Evolutionary conservation across 1,139 yeast genomes (phyloP).

Genomic region (Debaryomyces coudertii): DNA sequence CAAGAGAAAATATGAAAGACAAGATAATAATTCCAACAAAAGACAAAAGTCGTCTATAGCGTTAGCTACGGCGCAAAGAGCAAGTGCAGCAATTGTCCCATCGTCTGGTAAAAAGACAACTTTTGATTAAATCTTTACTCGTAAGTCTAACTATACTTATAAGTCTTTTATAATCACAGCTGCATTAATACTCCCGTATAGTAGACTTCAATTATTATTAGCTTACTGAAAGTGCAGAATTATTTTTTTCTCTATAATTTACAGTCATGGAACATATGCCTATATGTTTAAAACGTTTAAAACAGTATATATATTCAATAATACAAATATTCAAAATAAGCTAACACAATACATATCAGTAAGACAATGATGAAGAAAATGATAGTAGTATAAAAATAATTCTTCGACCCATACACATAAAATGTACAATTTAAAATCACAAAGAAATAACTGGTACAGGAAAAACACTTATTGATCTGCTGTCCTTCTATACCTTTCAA

Average conservation of each 20-base stretch:
- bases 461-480: not conserved
- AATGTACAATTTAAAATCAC: slow-evolving; percentile 3
- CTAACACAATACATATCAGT: not conserved
- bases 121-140: slow-evolving; percentile 45
- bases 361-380: slow-evolving; percentile 1
- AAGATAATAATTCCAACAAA: slow-evolving; percentile 26
- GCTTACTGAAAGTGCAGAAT: too few relatives aligned
- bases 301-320: slow-evolving; percentile 7
- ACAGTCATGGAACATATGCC: too few relatives aligned
- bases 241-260: not conserved
- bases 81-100: slow-evolving; percentile 84
- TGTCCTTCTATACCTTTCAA: slow-evolving; percentile 17
- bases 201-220: not conserved
- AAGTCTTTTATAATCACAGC: not conserved
- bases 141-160: too few relatives aligned
- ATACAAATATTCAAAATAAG: slow-evolving; percentile 4
- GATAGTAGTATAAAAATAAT: not conserved
- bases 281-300: not conserved
- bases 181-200: not conserved
- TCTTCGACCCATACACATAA: slow-evolving; percentile 2
- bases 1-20: slow-evolving; percentile 24
- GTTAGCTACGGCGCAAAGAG: slow-evolving; percentile 86
- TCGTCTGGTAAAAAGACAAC: slow-evolving; percentile 88
- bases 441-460: not conserved
- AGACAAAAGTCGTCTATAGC: slow-evolving; percentile 84